Conservation (phyloP, 1,139 yeast species). For the Blastobotrys petasosporus region DNA sequence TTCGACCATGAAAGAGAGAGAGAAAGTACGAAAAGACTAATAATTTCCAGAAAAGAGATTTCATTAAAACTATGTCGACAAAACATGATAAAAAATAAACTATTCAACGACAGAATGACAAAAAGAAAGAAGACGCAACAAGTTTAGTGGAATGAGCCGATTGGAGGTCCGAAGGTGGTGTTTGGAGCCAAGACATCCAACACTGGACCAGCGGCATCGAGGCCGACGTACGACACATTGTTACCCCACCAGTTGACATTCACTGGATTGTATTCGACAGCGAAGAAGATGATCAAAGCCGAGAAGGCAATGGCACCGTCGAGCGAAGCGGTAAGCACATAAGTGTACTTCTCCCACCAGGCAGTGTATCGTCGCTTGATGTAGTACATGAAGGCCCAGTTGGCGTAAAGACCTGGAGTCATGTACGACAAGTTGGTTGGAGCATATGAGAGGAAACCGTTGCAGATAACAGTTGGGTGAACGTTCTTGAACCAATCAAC, state of each 20-base stretch:
- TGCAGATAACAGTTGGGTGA: slow-evolving; percentile 49
- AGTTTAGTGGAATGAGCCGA: too few relatives aligned
- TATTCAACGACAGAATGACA: too few relatives aligned
- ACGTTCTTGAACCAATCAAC: slow-evolving; percentile 21
- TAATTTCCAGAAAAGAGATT: too few relatives aligned
- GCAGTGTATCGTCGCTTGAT: slow-evolving; percentile 46
- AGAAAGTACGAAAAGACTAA: too few relatives aligned
- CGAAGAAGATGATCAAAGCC: slow-evolving; percentile 45
- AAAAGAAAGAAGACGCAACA: too few relatives aligned
- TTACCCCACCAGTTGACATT: slow-evolving; percentile 54
- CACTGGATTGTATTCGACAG: slow-evolving; percentile 41
- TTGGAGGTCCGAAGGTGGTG: too few relatives aligned
- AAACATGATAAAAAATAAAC: too few relatives aligned
- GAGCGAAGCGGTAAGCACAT: slow-evolving; percentile 52
- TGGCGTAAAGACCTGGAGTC: slow-evolving; percentile 45
- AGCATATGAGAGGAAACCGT: slow-evolving; percentile 32
- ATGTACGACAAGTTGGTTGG: slow-evolving; percentile 48
- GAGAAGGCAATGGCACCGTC: slow-evolving; percentile 53
- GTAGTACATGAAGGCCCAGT: slow-evolving; percentile 48
- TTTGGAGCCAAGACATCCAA: too few relatives aligned
- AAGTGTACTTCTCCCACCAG: slow-evolving; percentile 66
- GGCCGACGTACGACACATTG: slow-evolving; percentile 38
- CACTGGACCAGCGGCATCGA: slow-evolving; percentile 29
- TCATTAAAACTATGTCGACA: too few relatives aligned
- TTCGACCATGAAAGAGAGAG: too few relatives aligned